These are phyloP conservation scores for Cladosporium sp. DNA, from an alignment of 2,329 filamentous ascomycete species.

Conservation along the genomic window DNA sequence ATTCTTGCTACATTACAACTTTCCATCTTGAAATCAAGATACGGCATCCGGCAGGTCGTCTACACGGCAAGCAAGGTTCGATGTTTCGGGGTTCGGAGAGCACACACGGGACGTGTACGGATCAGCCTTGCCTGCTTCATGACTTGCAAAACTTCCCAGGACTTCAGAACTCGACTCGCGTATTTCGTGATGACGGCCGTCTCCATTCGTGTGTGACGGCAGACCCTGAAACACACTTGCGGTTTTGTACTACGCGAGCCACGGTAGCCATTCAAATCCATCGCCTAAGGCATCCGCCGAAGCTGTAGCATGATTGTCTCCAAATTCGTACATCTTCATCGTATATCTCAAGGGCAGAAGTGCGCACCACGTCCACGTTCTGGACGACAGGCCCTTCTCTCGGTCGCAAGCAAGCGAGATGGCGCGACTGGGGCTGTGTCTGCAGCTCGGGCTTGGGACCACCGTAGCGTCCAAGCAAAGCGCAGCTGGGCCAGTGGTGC, in stretches of 20 bases:
- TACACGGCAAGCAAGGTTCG: not conserved
- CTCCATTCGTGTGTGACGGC: not conserved
- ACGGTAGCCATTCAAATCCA: not conserved
- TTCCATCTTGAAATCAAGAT: not conserved
- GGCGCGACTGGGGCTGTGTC: constrained; percentile 8
- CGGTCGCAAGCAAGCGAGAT: constrained; percentile 12
- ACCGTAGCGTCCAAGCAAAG: constrained; percentile 12
- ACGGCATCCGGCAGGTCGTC: not conserved
- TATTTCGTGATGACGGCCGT: not conserved
- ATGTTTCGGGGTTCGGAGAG: not conserved
- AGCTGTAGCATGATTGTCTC: not conserved
- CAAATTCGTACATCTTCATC: not conserved
- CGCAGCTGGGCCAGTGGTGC: not conserved
- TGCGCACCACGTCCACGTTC: not conserved
- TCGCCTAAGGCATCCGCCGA: not conserved
- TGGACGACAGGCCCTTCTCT: not conserved
- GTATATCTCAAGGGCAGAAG: not conserved
- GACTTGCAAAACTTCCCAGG: not conserved
- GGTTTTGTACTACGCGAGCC: not conserved
- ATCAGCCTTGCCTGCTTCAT: not conserved
- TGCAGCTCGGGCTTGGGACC: constrained; percentile 14
- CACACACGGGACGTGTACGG: not conserved
- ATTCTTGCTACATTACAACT: not conserved
- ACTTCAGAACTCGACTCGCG: not conserved
- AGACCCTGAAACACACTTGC: not conserved